Evolutionary conservation across 495 filamentous ascomycete species (phyloP), one percentile per base, ranked within the genome.

Genomic region (Aspergillus carlsbadensis): DNA sequence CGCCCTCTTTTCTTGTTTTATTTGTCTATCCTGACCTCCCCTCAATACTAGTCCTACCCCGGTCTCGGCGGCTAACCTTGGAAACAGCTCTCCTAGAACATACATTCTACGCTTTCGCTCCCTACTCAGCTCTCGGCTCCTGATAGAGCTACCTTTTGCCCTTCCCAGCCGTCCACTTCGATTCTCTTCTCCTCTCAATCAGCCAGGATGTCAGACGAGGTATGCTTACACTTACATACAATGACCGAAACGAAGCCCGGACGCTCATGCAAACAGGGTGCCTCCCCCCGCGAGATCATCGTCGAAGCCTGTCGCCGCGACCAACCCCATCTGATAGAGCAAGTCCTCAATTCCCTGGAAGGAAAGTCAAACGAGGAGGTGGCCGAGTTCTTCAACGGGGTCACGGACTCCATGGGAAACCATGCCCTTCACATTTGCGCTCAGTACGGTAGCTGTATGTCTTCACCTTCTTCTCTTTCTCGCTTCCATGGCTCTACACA

Each of bases 221-320:
- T 79, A 57, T 60, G 62, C 31, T 14, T 26, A 10, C 13, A 53
- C 33, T 29, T 6, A 43, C 10, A 39, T 24, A 37, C 48, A 36
- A 46, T 52, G 60, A 15, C 7, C 21, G 21, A 43, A 39, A 37
- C 63, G 57, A 54, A 66, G 56, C 29, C 56, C 46, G 31, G 47
- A n/a, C 13, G 26, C 3, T 29, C 8, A n/a, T 24, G 45, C 54
- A 41, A 52, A 50, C 56, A 97, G 90, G 94, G 94, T 70, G 94
- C 95, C 55, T 88, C 90, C 46, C 83, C 85, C 11, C 74, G 81
- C 63, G 95, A 99, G 71, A 84, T 87, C 61, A 82, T 98, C 54
- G 85, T 99, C 70, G 94, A 96, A 78, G 89, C 95, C 63, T 92
- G 87, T 73, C 91, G 94, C 33, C 86, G 94, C 55, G 90, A 98